These are phyloP conservation scores for Arabidopsis thaliana DNA, from an alignment of 345 rosid species.

Conservation along the genomic window DNA sequence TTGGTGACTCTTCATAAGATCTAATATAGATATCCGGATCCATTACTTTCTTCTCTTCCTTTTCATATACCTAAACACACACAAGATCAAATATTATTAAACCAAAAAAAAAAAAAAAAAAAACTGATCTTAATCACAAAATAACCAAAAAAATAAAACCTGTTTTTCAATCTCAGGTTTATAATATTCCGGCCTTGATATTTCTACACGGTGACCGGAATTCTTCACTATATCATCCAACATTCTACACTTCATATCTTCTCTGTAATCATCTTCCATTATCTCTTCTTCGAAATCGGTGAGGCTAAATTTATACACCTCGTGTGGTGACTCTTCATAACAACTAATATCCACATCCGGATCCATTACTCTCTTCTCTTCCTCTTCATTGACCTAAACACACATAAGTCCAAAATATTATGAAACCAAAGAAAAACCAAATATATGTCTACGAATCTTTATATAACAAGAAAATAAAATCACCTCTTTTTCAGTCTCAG, in stretches of 20 bases:
- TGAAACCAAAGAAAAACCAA: not conserved
- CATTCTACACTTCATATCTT: constrained; percentile 55
- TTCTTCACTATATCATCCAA: constrained; percentile 63
- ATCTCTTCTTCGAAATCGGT: constrained; percentile 35
- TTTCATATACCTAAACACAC: constrained; percentile 31
- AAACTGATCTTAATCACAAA: not conserved
- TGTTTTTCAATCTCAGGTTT: constrained; percentile 40
- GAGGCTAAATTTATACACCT: constrained; percentile 34
- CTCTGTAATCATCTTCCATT: constrained; percentile 28
- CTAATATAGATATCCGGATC: not conserved
- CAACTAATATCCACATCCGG: not conserved
- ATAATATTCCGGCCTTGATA: constrained; percentile 61
- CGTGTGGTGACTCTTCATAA: constrained; percentile 12
- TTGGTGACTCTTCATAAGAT: constrained; percentile 14
- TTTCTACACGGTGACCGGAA: constrained; percentile 45
- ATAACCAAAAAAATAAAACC: constrained; percentile 1
- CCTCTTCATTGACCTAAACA: constrained; percentile 34
- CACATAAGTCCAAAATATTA: not conserved
- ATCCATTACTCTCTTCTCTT: constrained; percentile 30
- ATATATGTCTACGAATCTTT: not conserved
- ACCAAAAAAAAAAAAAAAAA: not conserved
- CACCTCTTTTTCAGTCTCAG: constrained; percentile 44
- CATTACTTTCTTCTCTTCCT: constrained; percentile 35
- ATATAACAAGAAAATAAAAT: no score
- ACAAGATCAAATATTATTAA: not conserved